phyloP scores from a whole-genome alignment of 1,284 basidiomycete species.

The Cryptococcus neoformans region DNA sequence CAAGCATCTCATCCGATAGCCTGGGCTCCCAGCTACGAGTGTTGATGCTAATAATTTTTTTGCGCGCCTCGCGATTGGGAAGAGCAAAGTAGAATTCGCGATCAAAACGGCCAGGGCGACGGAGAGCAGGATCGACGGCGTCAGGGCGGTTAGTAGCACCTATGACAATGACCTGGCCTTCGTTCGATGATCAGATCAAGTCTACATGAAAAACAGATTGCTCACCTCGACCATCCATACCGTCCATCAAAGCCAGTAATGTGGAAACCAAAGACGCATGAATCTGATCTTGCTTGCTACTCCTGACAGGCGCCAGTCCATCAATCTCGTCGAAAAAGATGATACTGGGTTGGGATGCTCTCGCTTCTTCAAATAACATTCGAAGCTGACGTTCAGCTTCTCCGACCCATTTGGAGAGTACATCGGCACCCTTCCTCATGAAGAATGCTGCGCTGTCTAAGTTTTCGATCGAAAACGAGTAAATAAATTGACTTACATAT shows the following conservation, averaged over 20 bases:
- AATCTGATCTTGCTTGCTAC: constrained; percentile 98
- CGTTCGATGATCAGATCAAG: neutral
- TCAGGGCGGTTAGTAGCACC: constrained; percentile 98
- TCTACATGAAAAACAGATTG: neutral
- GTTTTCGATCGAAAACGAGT: neutral
- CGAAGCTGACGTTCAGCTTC: constrained; percentile 97
- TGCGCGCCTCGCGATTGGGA: constrained; percentile 77
- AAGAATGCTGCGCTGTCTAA: constrained; percentile 71
- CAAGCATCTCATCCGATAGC: constrained; percentile 61
- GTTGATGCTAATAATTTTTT: constrained; percentile 88
- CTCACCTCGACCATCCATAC: constrained; percentile 90
- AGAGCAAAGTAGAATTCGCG: constrained; percentile 98
- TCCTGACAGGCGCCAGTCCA: constrained; percentile 91
- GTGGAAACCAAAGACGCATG: constrained; percentile 98
- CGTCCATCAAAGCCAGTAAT: constrained; percentile 95
- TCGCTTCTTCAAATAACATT: constrained; percentile 94
- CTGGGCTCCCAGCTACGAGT: constrained; percentile 88
- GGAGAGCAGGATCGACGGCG: constrained; percentile 91
- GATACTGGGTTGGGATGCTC: constrained; percentile 88
- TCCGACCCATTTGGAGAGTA: constrained; percentile 98
- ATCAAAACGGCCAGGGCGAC: constrained; percentile 94
- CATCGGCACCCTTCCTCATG: constrained; percentile 99
- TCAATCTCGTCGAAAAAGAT: constrained; percentile 99
- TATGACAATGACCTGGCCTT: constrained; percentile 88
- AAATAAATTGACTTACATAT: constrained; percentile 62